These are phyloP conservation scores for Lachnellula arida DNA, from an alignment of 2,329 filamentous ascomycete genomes.

Conservation along the genomic window DNA sequence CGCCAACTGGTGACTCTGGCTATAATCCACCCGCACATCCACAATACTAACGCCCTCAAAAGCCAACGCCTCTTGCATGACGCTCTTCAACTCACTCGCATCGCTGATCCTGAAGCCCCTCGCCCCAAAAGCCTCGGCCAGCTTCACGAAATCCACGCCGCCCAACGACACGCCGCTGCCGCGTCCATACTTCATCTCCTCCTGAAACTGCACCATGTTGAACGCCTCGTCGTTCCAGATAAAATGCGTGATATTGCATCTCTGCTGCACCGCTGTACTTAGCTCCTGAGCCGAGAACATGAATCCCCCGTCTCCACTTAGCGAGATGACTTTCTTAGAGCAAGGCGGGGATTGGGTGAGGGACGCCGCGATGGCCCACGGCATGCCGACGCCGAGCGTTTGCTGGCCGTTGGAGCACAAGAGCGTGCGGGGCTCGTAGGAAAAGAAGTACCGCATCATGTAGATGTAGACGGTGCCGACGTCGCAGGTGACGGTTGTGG, in stretches of 20 bases:
- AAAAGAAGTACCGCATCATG: slow-evolving; percentile 42
- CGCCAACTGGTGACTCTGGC: background rate
- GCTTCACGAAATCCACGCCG: slow-evolving; percentile 44
- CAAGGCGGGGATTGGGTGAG: slow-evolving; percentile 40
- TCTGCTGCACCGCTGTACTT: slow-evolving; percentile 41
- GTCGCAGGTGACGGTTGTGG: slow-evolving; percentile 41
- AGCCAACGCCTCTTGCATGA: slow-evolving; percentile 41
- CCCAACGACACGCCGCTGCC: slow-evolving; percentile 40
- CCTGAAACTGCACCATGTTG: slow-evolving; percentile 49
- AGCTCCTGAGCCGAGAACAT: slow-evolving; percentile 45
- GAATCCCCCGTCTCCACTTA: slow-evolving; percentile 45
- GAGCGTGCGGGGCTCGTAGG: slow-evolving; percentile 40
- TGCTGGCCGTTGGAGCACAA: slow-evolving; percentile 46
- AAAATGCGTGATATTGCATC: slow-evolving; percentile 46
- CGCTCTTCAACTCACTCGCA: slow-evolving; percentile 37
- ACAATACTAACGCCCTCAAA: slow-evolving; percentile 41
- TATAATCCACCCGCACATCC: slow-evolving; percentile 44
- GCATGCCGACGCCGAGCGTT: slow-evolving; percentile 44
- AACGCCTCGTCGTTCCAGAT: slow-evolving; percentile 46
- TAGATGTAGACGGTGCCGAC: slow-evolving; percentile 47
- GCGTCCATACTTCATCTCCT: slow-evolving; percentile 45
- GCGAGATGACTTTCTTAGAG: slow-evolving; percentile 39
- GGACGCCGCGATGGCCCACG: slow-evolving; percentile 44
- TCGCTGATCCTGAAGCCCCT: slow-evolving; percentile 39
- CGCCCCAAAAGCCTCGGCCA: slow-evolving; percentile 43